Conservation (phyloP, 2,329 filamentous ascomycete species). For the Penicillium sp. region DNA sequence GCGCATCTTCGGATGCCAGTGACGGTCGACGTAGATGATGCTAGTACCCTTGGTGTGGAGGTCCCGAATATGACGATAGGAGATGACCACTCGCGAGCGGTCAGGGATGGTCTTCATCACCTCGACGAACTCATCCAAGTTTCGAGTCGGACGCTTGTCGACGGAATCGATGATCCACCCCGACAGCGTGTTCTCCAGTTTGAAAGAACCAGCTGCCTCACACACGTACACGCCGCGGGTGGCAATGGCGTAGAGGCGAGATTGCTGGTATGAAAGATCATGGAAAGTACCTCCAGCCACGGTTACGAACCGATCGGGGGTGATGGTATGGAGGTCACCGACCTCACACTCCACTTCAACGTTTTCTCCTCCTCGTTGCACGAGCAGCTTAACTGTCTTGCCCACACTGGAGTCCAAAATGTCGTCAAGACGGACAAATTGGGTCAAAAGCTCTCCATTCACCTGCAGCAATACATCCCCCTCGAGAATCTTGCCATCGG, state of each 20-base stretch:
- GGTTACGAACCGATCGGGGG: slow-evolving; percentile 90
- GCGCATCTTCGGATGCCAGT: slow-evolving; percentile 95
- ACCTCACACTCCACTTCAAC: slow-evolving; percentile 81
- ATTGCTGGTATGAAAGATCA: slow-evolving; percentile 94
- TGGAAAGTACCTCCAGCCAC: slow-evolving; percentile 95
- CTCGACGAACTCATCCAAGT: slow-evolving; percentile 83
- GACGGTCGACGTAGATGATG: slow-evolving; percentile 87
- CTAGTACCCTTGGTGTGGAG: slow-evolving; percentile 91
- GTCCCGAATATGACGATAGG: slow-evolving; percentile 92
- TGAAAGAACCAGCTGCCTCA: slow-evolving; percentile 91
- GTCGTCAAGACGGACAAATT: slow-evolving; percentile 87
- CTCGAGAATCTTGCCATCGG: slow-evolving; percentile 82
- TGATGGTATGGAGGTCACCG: slow-evolving; percentile 89
- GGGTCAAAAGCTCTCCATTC: slow-evolving; percentile 87
- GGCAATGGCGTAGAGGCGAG: slow-evolving; percentile 89
- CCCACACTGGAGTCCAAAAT: slow-evolving; percentile 87
- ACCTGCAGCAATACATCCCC: slow-evolving; percentile 92
- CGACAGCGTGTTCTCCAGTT: slow-evolving; percentile 84
- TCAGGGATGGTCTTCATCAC: slow-evolving; percentile 86
- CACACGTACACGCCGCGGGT: slow-evolving; percentile 92
- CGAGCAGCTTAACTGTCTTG: slow-evolving; percentile 70
- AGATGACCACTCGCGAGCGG: slow-evolving; percentile 80
- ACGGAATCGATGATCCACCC: slow-evolving; percentile 93
- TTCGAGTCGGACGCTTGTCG: slow-evolving; percentile 85
- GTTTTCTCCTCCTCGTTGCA: slow-evolving; percentile 87